phyloP scores from a whole-genome alignment of 73 alveolate genomes.

The Symbiodinium natans region DNA sequence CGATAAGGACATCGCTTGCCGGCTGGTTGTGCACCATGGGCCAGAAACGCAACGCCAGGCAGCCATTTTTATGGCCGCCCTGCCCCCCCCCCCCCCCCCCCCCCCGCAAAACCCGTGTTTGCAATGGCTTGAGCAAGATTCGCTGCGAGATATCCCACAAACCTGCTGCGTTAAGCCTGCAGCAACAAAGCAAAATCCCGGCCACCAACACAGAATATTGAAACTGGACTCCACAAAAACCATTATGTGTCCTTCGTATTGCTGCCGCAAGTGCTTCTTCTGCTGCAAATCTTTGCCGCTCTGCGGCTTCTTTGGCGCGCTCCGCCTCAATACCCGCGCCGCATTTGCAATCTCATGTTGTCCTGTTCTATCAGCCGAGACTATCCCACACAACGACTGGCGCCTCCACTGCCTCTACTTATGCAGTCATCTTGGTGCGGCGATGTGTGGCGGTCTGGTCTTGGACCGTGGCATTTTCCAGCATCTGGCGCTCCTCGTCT shows the following conservation, averaged over 20 bases:
- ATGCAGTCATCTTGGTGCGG: too few species aligned
- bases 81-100: slow-evolving; percentile 84
- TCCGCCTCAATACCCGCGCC: slow-evolving; percentile 25
- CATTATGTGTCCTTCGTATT: slow-evolving; percentile 28
- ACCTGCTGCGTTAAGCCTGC: too few species aligned
- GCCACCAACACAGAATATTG: background rate
- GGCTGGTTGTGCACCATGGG: too few species aligned
- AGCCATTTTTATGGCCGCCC: slow-evolving; percentile 44
- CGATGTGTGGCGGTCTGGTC: background rate
- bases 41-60: background rate
- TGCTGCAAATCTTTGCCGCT: slow-evolving; percentile 27
- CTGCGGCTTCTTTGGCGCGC: slow-evolving; percentile 24
- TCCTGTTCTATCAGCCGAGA: too few species aligned
- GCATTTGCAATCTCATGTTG: too few species aligned
- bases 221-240: background rate
- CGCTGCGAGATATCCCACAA: background rate
- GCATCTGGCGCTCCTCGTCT: slow-evolving; percentile 73
- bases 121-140: background rate
- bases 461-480: slow-evolving; percentile 1
- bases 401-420: too few species aligned
- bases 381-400: too few species aligned
- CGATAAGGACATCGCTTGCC: background rate
- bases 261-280: slow-evolving; percentile 42
- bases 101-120: too few species aligned
- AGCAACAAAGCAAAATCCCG: background rate